Conservation (phyloP, 2,329 filamentous ascomycete species). For the Neofusicoccum sp. region DNA sequence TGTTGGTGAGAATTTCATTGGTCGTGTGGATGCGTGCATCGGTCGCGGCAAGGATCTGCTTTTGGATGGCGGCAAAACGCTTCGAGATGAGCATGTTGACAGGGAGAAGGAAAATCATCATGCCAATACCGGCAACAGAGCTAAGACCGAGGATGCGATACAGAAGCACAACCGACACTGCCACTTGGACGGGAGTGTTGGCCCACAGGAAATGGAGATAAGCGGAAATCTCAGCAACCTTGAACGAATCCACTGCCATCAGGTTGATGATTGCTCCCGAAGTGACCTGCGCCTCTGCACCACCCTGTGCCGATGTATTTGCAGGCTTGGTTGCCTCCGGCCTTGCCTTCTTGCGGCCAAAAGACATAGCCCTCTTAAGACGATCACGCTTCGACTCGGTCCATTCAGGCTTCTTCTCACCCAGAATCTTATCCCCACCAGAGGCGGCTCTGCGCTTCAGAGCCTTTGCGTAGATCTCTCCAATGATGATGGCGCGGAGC, state of each 20-base stretch:
- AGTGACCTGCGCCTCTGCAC: slow-evolving; percentile 73
- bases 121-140: slow-evolving; percentile 85
- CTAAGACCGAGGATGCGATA: slow-evolving; percentile 90
- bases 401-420: slow-evolving; percentile 52
- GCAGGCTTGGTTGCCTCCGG: slow-evolving; percentile 47
- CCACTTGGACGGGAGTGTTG: slow-evolving; percentile 81
- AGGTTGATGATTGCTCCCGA: slow-evolving; percentile 98
- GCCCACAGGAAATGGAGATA: slow-evolving; percentile 97
- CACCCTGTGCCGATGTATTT: slow-evolving; percentile 22
- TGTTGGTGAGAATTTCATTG: slow-evolving; percentile 95
- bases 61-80: slow-evolving; percentile 82
- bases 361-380: slow-evolving; percentile 49
- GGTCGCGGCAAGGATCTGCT: slow-evolving; percentile 86
- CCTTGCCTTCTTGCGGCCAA: slow-evolving; percentile 58
- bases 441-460: slow-evolving; percentile 85
- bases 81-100: slow-evolving; percentile 86
- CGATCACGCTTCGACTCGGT: slow-evolving; percentile 40
- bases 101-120: slow-evolving; percentile 86
- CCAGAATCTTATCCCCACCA: slow-evolving; percentile 68
- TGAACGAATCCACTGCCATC: slow-evolving; percentile 99
- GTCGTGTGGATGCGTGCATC: slow-evolving; percentile 95
- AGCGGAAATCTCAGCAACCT: slow-evolving; percentile 89
- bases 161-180: slow-evolving; percentile 75
- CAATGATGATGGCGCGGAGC: slow-evolving; percentile 89
- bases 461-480: slow-evolving; percentile 95